These are phyloP conservation scores for Sporothrix curviconia DNA, from an alignment of 2,329 filamentous ascomycete genomes.

Conservation along the genomic window DNA sequence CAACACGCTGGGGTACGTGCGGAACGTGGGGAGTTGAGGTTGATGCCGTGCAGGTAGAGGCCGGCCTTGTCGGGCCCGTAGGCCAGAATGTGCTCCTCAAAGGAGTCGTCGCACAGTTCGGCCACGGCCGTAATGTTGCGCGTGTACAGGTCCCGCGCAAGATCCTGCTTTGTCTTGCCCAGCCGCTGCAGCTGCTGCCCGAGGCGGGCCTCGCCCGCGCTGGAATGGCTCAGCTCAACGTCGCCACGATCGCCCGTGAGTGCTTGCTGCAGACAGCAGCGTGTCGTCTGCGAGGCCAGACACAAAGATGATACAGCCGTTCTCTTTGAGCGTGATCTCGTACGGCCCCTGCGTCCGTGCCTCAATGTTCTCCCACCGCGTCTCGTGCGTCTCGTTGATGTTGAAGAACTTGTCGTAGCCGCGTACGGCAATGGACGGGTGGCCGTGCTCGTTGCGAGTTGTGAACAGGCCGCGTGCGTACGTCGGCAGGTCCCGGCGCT, in stretches of 20 bases:
- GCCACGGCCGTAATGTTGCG: conserved; percentile 93
- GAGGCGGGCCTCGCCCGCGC: conserved; percentile 74
- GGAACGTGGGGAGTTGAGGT: conserved; percentile 91
- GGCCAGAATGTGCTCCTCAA: conserved; percentile 93
- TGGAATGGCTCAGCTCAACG: conserved; percentile 69
- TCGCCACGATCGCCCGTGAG: conserved; percentile 80
- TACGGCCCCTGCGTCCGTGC: conserved; percentile 76
- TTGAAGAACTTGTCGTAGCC: conserved; percentile 99
- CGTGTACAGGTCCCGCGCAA: conserved; percentile 66
- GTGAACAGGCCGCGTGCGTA: conserved; percentile 94
- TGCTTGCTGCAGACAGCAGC: conserved; percentile 96
- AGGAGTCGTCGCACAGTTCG: conserved; percentile 90
- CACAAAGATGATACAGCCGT: conserved; percentile 99
- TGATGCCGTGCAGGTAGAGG: conserved; percentile 92
- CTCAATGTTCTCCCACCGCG: conserved; percentile 75
- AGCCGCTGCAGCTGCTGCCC: conserved; percentile 70
- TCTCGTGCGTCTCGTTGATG: conserved; percentile 70
- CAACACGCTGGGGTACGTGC: conserved; percentile 73
- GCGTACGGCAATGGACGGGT: conserved; percentile 72
- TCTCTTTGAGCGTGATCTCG: conserved; percentile 94
- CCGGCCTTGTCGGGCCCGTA: conserved; percentile 79
- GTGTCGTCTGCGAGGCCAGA: conserved; percentile 84
- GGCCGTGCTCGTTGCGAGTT: conserved; percentile 53
- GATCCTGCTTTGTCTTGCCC: conserved; percentile 70
- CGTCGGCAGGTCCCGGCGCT: conserved; percentile 74